Base-by-base conservation (phyloP, 2,329 filamentous ascomycete genomes). In the Hypocrella siamensis region DNA sequence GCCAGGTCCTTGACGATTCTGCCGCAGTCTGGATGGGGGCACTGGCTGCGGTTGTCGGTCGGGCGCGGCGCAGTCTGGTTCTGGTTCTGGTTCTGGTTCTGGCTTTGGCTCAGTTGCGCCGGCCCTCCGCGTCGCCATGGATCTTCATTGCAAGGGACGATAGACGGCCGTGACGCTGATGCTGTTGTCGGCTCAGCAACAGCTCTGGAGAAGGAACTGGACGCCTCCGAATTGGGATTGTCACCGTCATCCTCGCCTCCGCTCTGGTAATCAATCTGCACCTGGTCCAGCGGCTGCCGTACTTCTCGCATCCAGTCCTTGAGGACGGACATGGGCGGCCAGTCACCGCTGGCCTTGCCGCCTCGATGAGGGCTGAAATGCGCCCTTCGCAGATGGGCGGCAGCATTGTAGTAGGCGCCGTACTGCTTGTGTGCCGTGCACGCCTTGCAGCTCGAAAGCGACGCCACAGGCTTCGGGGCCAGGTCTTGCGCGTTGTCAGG, bases 1-100 rank as follows among this genome's bases (percentile, higher is more conserved):
- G 90, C 65, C 11, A 78, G 54, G 39, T 77, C 72, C 42, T 76
- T 72, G 51, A 73, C 71, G 5, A 69, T 58, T 24, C 67, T 64
- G 10, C 67, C 69, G 38, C 69, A 74, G 28, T 71, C 67, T 2
- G 68, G 64, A 35, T 69, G 63, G 16, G 67, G 66, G 40, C 69
- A 73, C 26, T 62, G 57, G 31, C 58, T 63, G 24, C 61, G 57
- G 35, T 61, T 61, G 19, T 59, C 55, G 4, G 31, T 14, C 17
- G 49, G 42, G 6, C 49, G 46, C 14, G 49, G 46, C 22, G 47
- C 46, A 6, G 48, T 42, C 17, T 51, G 48, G 31, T 26, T n/a
- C n/a, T n/a, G n/a, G n/a, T n/a, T n/a, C n/a, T n/a, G n/a, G n/a
- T n/a, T n/a, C n/a, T n/a, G n/a, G n/a, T n/a, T n/a, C n/a, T n/a